Conservation (phyloP, 2,329 filamentous ascomycete genomes). For the Botrytis tulipae region DNA sequence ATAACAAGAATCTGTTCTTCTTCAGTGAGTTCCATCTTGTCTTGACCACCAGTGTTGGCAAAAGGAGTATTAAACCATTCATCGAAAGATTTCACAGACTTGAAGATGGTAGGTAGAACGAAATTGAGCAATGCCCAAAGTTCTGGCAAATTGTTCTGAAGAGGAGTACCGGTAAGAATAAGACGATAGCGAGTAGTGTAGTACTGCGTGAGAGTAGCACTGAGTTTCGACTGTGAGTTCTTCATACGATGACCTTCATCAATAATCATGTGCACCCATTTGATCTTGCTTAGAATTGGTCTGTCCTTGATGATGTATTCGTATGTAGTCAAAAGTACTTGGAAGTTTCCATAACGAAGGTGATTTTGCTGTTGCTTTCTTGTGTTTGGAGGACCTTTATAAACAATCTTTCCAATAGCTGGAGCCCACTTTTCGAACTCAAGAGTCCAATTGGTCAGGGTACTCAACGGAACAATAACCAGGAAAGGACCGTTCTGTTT, state of each 20-base stretch:
- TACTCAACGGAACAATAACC: slow-evolving; percentile 95
- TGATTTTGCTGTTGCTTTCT: slow-evolving; percentile 90
- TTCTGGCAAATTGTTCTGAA: slow-evolving; percentile 96
- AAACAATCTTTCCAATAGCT: slow-evolving; percentile 80
- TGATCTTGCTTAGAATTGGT: slow-evolving; percentile 93
- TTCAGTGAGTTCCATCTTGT: slow-evolving; percentile 99
- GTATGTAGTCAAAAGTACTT: slow-evolving; percentile 95
- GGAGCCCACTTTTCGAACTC: slow-evolving; percentile 99
- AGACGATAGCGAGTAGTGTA: slow-evolving; percentile 93
- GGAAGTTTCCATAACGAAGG: slow-evolving; percentile 92
- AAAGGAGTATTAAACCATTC: slow-evolving; percentile 99
- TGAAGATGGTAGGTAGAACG: slow-evolving; percentile 97
- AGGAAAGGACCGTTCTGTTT: slow-evolving; percentile 87
- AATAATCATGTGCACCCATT: slow-evolving; percentile 99
- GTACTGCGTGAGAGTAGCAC: slow-evolving; percentile 89
- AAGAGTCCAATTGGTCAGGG: slow-evolving; percentile 96
- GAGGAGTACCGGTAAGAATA: slow-evolving; percentile 93
- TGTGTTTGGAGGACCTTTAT: slow-evolving; percentile 88
- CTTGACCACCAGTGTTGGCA: slow-evolving; percentile 94
- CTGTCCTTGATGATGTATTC: slow-evolving; percentile 99
- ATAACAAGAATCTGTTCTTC: slow-evolving; percentile 99
- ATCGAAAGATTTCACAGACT: slow-evolving; percentile 97
- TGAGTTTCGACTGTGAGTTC: slow-evolving; percentile 94
- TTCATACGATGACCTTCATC: slow-evolving; percentile 99
- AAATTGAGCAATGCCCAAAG: slow-evolving; percentile 99